Evolutionary conservation across 2,329 filamentous ascomycete species (phyloP), one percentile per base, ranked within the genome.

Genomic region (Colletotrichum orchidophilum): DNA sequence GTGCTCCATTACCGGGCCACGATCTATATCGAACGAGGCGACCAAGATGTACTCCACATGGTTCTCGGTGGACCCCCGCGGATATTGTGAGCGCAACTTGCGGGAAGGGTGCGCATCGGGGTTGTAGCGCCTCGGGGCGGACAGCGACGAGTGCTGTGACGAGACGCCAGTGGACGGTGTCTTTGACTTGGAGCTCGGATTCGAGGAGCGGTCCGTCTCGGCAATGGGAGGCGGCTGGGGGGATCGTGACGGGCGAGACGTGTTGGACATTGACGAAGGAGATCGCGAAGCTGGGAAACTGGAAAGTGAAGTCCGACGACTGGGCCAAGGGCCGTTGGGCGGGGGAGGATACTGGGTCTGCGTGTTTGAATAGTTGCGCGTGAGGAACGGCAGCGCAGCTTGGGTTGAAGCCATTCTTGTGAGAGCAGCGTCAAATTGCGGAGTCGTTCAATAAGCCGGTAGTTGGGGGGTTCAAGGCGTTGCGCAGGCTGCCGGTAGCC

Each of bases 1-100:
- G 80, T 99, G 95, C 80, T 99, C 96, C 96, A 99, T 98, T 76
- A 98, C 91, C 57, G 96, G 96, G 3, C 96, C 96, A 63, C 94
- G 91, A 81, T 98, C 96, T 77, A 98, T 97, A 81, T 98, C 95
- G 82, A 99, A 99, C 2, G 95, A 97, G 4, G 96, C 96, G 65
- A 99, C 96, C 63, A 99, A 87, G 63, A 99, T 98, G 79, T 98
- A 99, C 80, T 99, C 96, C 83, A 99, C 96, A 92, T 99, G 96
- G 77, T 96, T 97, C 80, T 98, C 93, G 6, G 86, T 85, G 12
- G 90, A 88, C 67, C 92, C 87, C n/a, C 90, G 87, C 18, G 93
- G 93, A 77, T 95, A 95, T 77, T 95, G 93, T 24, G 93, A 93
- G 67, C 90, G 91, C 78, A 92, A 82, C 78, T 87, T 90, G 75